Evolutionary conservation across 441 rosid genomes (phyloP).

Genomic region (Kokia cookei): DNA sequence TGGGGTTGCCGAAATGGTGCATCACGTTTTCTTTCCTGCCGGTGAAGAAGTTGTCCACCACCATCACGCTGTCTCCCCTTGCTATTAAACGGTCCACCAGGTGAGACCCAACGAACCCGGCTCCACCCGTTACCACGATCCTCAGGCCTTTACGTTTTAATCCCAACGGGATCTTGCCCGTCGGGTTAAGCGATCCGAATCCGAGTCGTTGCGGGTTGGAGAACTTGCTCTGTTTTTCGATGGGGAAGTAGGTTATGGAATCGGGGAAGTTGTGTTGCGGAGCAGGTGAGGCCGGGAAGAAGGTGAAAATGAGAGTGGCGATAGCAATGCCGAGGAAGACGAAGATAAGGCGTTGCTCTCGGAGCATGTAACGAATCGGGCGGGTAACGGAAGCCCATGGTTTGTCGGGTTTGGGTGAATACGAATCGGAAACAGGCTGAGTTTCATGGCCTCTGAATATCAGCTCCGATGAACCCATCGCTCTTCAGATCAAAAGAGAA

Average conservation of each 20-base stretch:
- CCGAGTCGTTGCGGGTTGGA: slow-evolving; percentile 28
- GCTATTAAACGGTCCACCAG: slow-evolving; percentile 81
- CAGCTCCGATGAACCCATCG: slow-evolving; percentile 65
- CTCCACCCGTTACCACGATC: slow-evolving; percentile 93
- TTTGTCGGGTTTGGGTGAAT: slow-evolving; percentile 82
- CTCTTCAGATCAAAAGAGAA: background rate
- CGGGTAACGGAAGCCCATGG: slow-evolving; percentile 66
- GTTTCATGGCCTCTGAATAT: slow-evolving; percentile 79
- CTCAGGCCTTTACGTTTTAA: slow-evolving; percentile 66
- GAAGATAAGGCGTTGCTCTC: slow-evolving; percentile 79
- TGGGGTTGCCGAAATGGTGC: slow-evolving; percentile 89
- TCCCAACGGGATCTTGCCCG: slow-evolving; percentile 79
- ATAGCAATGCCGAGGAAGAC: slow-evolving; percentile 80
- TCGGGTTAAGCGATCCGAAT: slow-evolving; percentile 27
- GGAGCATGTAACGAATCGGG: slow-evolving; percentile 69
- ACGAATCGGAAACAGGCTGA: slow-evolving; percentile 47
- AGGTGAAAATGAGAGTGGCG: slow-evolving; percentile 57
- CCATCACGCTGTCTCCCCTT: slow-evolving; percentile 86
- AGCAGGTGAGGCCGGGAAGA: slow-evolving; percentile 30
- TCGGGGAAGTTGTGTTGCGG: slow-evolving; percentile 16
- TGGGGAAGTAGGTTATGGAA: slow-evolving; percentile 23
- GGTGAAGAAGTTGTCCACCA: slow-evolving; percentile 88
- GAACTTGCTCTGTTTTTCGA: slow-evolving; percentile 6
- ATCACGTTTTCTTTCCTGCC: slow-evolving; percentile 89
- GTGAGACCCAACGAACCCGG: slow-evolving; percentile 93